Evolutionary conservation across 192 early-diverging fungal species (phyloP).

Genomic region (Coemansia sp.): DNA sequence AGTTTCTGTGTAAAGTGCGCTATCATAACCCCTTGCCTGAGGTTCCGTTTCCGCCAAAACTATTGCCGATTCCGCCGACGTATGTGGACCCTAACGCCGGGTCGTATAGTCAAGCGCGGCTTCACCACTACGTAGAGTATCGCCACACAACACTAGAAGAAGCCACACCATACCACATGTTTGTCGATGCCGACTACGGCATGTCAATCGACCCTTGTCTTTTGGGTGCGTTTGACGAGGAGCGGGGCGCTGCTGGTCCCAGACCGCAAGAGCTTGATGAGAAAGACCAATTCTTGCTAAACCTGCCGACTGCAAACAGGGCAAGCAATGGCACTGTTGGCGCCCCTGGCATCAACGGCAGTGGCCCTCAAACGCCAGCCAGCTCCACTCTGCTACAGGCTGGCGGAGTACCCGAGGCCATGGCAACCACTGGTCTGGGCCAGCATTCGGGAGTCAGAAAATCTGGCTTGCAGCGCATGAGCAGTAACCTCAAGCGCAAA

Average conservation of each 20-base stretch:
- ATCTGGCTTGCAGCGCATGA: conserved; percentile 11
- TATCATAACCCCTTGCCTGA: conserved; percentile 57
- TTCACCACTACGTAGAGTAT: conserved; percentile 52
- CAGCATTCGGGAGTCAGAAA: not conserved
- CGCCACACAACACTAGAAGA: conserved; percentile 56
- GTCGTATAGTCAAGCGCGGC: conserved; percentile 52
- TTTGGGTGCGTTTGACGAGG: conserved; percentile 53
- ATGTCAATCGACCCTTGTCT: conserved; percentile 57
- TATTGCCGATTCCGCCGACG: conserved; percentile 56
- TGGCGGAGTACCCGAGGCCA: not conserved
- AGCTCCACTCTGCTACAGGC: not conserved
- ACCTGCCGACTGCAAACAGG: conserved; percentile 26
- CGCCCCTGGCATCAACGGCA: not conserved
- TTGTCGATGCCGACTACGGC: conserved; percentile 56
- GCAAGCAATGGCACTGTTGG: not conserved
- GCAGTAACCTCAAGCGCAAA: conserved; percentile 19
- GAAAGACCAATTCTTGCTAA: conserved; percentile 47
- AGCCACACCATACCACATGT: conserved; percentile 52
- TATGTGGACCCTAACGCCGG: conserved; percentile 51
- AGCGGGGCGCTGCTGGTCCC: conserved; percentile 1
- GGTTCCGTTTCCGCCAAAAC: conserved; percentile 58
- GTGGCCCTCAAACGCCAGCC: conserved; percentile 4
- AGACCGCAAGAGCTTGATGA: conserved; percentile 39
- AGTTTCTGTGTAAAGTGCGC: conserved; percentile 57
- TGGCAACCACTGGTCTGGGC: not conserved